Conservation (phyloP, 129 eudicot genomes). For the Artemisia annua region DNA sequence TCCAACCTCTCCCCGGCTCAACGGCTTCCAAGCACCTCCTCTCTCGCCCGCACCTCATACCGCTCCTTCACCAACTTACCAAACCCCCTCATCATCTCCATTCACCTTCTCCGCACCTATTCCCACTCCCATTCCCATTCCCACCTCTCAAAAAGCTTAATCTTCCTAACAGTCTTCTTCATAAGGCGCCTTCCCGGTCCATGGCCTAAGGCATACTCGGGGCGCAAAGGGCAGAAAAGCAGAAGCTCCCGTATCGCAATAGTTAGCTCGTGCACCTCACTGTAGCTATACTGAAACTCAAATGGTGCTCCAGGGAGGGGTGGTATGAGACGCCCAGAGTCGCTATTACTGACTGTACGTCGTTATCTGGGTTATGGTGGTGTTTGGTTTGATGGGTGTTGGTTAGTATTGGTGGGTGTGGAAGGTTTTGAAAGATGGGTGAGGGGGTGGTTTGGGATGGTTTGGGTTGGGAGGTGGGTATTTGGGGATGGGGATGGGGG, state of each 20-base stretch:
- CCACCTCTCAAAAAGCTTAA: slow-evolving; percentile 53
- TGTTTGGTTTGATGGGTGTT: slow-evolving; percentile 58
- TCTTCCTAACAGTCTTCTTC: slow-evolving; percentile 59
- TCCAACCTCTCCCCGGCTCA: slow-evolving; percentile 63
- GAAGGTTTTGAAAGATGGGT: slow-evolving; percentile 69
- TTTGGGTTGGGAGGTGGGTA: slow-evolving; percentile 59
- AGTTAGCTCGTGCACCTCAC: slow-evolving; percentile 78
- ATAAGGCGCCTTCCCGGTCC: slow-evolving; percentile 98
- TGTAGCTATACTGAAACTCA: slow-evolving; percentile 83
- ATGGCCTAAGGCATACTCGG: slow-evolving; percentile 85
- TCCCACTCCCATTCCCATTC: not conserved
- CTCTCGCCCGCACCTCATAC: not conserved
- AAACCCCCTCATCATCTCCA: no score
- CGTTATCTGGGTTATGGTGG: slow-evolving; percentile 40
- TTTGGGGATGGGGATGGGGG: slow-evolving; percentile 80
- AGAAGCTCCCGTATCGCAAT: slow-evolving; percentile 86
- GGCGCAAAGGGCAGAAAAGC: slow-evolving; percentile 97
- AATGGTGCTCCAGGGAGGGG: slow-evolving; percentile 96
- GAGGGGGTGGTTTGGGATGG: slow-evolving; percentile 22
- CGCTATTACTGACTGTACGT: slow-evolving; percentile 66
- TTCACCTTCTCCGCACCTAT: no score
- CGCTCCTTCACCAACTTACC: no score
- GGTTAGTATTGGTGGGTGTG: slow-evolving; percentile 88
- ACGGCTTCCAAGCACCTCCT: slow-evolving; percentile 75
- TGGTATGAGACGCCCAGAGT: slow-evolving; percentile 79